Base-by-base conservation (phyloP, 2,329 filamentous ascomycete species). In the Albifimbria verrucaria region DNA sequence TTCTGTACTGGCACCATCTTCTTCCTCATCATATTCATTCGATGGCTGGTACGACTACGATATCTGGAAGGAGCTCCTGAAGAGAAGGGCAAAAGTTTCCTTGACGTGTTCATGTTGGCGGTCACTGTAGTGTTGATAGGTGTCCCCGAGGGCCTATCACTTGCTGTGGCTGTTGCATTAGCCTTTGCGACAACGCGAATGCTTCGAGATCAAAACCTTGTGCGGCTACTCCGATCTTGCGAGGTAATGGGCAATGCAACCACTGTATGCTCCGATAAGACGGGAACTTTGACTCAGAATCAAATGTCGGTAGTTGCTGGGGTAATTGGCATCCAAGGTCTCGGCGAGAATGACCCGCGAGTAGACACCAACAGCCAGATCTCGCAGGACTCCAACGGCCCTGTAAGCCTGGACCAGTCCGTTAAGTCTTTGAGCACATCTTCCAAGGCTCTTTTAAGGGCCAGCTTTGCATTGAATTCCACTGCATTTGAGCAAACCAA, bases 211-310 rank as follows among this genome's bases (percentile, higher is more conserved):
- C 84, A 85, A 58, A 85, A 85, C 55, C 64, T 86, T 45, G 82
- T 86, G 45, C 80, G 82, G 12, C 71, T 82, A 26, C 68, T 86
- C 28, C 75, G 79, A 49, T 82, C 82, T 2, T 83, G 81, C 58
- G 82, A 86, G 59, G 83, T 81, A 6, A 86, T 86, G 82, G 82
- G 82, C 7, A 85, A 85, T 59, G 81, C 81, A 9, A 86, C 82
- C 0, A 82, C 78, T 7, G 78, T 87, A 48, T 86, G 83, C 63
- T 86, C 82, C 1, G 84, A 87, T 60, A 87, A 87, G 65, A 87
- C 83, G 0, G 84, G 84, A 4, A 87, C 84, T 1, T 70, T 87
- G 21, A 87, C 83, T 0, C 78, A 84, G 57, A 85, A 86, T 57
- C 80, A 81, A 58, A 86, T 86, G 82, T 80, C 74, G 3, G 78